phyloP scores from a whole-genome alignment of 2,329 filamentous ascomycete species.

The Ceratocystiopsis sp. region DNA sequence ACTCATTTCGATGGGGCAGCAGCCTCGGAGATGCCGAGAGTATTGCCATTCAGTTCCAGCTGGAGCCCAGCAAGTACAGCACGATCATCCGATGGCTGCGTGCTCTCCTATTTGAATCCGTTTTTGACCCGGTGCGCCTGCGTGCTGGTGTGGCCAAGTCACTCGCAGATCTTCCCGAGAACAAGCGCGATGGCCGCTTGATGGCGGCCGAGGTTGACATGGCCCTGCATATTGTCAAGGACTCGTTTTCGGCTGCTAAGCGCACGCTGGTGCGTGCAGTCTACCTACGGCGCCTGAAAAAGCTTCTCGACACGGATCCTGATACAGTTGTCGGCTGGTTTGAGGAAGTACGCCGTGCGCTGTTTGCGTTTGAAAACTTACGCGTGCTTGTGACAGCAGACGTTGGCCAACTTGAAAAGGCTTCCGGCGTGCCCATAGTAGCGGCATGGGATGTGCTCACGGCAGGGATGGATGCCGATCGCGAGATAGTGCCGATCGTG shows the following conservation, averaged over 20 bases:
- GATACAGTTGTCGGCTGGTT: slow-evolving; percentile 61
- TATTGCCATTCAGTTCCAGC: slow-evolving; percentile 63
- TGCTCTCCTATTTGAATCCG: slow-evolving; percentile 70
- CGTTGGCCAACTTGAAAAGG: slow-evolving; percentile 52
- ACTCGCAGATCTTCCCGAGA: slow-evolving; percentile 78
- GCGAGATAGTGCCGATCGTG: slow-evolving; percentile 50
- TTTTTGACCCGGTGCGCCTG: slow-evolving; percentile 59
- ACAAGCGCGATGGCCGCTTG: slow-evolving; percentile 66
- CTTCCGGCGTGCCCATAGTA: slow-evolving; percentile 27
- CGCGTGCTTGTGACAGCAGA: slow-evolving; percentile 74
- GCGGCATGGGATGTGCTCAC: slow-evolving; percentile 58
- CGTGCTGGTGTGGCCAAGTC: slow-evolving; percentile 58
- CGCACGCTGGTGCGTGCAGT: slow-evolving; percentile 72
- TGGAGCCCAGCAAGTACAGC: slow-evolving; percentile 76
- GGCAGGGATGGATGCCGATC: slow-evolving; percentile 26
- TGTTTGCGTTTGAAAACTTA: slow-evolving; percentile 75
- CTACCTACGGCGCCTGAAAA: slow-evolving; percentile 73
- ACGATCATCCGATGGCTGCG: slow-evolving; percentile 70
- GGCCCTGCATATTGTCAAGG: slow-evolving; percentile 63
- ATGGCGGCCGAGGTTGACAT: slow-evolving; percentile 51
- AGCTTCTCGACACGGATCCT: slow-evolving; percentile 61
- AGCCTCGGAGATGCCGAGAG: slow-evolving; percentile 66
- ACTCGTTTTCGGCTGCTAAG: slow-evolving; percentile 60
- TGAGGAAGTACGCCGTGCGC: slow-evolving; percentile 52
- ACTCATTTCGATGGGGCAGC: slow-evolving; percentile 51